Base-by-base conservation (phyloP, 257 asterid genomes). In the Penstemon davidsonii region DNA sequence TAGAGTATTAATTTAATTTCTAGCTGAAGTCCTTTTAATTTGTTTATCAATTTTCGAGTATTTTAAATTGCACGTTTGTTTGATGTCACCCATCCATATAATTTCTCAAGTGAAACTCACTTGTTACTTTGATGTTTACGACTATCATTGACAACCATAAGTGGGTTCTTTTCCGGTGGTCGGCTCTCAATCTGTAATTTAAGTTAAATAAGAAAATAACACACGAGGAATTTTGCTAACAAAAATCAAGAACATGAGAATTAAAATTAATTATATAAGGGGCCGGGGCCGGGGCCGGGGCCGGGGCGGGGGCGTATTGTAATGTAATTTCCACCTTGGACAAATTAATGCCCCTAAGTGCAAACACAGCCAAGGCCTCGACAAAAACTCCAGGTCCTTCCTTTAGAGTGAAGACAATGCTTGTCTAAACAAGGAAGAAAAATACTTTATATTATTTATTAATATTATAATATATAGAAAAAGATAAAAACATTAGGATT, bases 181-280 rank as follows among this genome's bases (percentile, higher is more conserved):
- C 72, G 55, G 52, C 72, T 64, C 62, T 73, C 72, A 4, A 65
- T 65, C 72, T 73, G 49, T 6, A 6, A 6, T 68, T 19, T 67
- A 18, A 64, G 9, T 46, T 10, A 3, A 54, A 54, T 10, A 4
- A 19, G 19, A 7, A 52, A 5, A n/a, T 45, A 45, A 52, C 6
- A 3, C 5, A 15, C 6, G 8, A 13, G 6, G 2, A 15, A 60
- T 59, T 60, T 40, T 7, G 15, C 15, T 25, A 13, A 2, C 3
- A 60, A 3, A 40, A 39, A 66, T 5, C 15, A 19, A 15, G 44
- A 58, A 58, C 5, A n/a, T 58, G 60, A 6, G 12, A 45, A 15
- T 15, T 15, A 15, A 15, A 15, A 15, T 15, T 15, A 15, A 15
- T 15, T 15, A 15, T 15, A 15, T n/a, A 8, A 15, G 18, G 18